Percentiles rank a stretch among this genome's conserved stretches.
Evolutionary conservation across 768 basidiomycete species (phyloP).

Genomic region (Gloeophyllum trabeum): DNA sequence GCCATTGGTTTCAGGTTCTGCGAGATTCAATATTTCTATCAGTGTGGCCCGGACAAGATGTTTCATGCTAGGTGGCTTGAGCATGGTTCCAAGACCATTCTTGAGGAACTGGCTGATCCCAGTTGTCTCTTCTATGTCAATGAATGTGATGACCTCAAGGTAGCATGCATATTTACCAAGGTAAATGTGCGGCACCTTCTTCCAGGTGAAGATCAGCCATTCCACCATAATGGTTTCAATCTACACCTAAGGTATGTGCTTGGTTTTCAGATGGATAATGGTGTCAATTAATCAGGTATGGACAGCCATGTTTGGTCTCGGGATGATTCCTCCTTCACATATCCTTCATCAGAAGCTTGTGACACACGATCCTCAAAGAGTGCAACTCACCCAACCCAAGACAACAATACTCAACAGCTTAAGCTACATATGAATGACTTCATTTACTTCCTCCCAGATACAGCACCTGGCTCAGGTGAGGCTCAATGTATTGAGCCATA

Average conservation of each 20-base stretch:
- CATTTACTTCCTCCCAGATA: no score
- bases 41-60: conserved; percentile 30
- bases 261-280: conserved; percentile 35
- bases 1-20: conserved; percentile 42
- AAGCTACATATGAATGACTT: no score
- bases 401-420: no score
- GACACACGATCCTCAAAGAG: no score
- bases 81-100: conserved; percentile 53
- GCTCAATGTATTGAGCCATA: no score
- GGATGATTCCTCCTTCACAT: no score
- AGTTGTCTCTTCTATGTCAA: conserved; percentile 44
- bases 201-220: conserved; percentile 31
- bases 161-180: conserved; percentile 47
- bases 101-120: conserved; percentile 59
- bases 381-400: no score
- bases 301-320: no score
- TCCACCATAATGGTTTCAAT: conserved; percentile 20
- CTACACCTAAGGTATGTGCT: conserved; percentile 24
- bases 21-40: conserved; percentile 53
- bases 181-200: conserved; percentile 36
- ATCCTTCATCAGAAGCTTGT: no score
- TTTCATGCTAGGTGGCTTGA: conserved; percentile 67
- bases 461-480: no score
- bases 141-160: conserved; percentile 42
- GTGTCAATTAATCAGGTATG: no score